Conservation (phyloP, 768 basidiomycete species). For the Sutorius australiensis region DNA sequence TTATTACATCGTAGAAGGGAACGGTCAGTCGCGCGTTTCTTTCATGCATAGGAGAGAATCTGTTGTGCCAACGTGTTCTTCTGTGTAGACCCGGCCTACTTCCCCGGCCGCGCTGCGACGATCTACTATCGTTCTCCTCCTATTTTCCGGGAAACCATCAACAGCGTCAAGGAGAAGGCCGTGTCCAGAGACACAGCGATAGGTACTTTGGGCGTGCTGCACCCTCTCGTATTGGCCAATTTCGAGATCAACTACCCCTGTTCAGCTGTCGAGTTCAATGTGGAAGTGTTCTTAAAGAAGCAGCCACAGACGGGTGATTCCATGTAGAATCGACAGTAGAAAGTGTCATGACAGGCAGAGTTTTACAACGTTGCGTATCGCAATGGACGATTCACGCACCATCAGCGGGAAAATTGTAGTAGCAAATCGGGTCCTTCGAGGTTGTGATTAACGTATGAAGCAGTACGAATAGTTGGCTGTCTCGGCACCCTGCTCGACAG, state of each 20-base stretch:
- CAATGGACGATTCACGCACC: conserved; percentile 1
- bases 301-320: conserved; percentile 18
- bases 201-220: conserved; percentile 89
- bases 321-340: conserved; percentile 1
- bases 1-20: conserved; percentile 87
- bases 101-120: conserved; percentile 91
- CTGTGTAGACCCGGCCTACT: conserved; percentile 79
- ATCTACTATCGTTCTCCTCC: conserved; percentile 77
- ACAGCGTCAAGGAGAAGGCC: conserved; percentile 45
- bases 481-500: background rate
- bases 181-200: conserved; percentile 61
- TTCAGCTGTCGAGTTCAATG: conserved; percentile 88
- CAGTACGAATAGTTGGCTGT: conserved; percentile 5
- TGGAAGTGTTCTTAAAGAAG: conserved; percentile 88
- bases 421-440: conserved; percentile 7
- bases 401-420: background rate
- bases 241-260: conserved; percentile 96
- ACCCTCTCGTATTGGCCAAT: conserved; percentile 86
- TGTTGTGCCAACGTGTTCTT: conserved; percentile 4
- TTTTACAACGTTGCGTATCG: background rate
- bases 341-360: background rate
- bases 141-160: conserved; percentile 25
- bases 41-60: background rate
- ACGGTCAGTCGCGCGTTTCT: conserved; percentile 52
- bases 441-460: conserved; percentile 23